Evolutionary conservation across 345 rosid genomes (phyloP), one percentile per base, ranked within the genome.

Genomic region (Lumnitzera littorea): DNA sequence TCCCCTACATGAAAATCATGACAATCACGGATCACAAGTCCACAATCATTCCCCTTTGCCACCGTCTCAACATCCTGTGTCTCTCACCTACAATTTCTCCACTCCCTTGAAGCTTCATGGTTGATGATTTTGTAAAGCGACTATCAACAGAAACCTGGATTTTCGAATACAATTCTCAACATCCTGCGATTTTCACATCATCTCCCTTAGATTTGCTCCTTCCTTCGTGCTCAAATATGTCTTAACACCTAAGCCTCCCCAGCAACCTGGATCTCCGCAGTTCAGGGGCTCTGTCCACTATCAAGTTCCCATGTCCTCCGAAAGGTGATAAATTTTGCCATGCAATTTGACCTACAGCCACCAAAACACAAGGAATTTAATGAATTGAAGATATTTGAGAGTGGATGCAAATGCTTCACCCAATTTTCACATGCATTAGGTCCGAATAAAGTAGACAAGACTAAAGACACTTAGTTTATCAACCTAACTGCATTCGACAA

Each of bases 251-350:
- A 86, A 1, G 96, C 97, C 74, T 88, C 96, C 11, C 96, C 96
- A 20, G 97, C 82, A 27, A 90, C 90, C 57, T 76, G 90, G 52
- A 85, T 73, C 76, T 90, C 97, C 0, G 43, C 68, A 51, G 81
- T 83, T 48, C 99, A 2, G 96, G 97, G 43, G 97, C 99, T 77
- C 83, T 84, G 25, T 87, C 90, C 11, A 94, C 96, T 2, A 94
- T 79, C 72, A 88, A 68, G 41, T 88, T 90, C 61, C 99, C 13
- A 86, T 63, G 24, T 90, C 97, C 74, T 89, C 95, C 61, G 86
- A 72, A 14, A 91, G 85, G 74, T 89, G 98, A 81, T 91, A 92
- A 60, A 90, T 90, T 63, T 90, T 86, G 2, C 87, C 77, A 56
- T 87, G 97, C 56, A 78, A 74, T 73, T 81, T 74, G 63, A 87